Evolutionary conservation across 2,329 filamentous ascomycete genomes (phyloP).

Genomic region (Xylariaceae sp.): DNA sequence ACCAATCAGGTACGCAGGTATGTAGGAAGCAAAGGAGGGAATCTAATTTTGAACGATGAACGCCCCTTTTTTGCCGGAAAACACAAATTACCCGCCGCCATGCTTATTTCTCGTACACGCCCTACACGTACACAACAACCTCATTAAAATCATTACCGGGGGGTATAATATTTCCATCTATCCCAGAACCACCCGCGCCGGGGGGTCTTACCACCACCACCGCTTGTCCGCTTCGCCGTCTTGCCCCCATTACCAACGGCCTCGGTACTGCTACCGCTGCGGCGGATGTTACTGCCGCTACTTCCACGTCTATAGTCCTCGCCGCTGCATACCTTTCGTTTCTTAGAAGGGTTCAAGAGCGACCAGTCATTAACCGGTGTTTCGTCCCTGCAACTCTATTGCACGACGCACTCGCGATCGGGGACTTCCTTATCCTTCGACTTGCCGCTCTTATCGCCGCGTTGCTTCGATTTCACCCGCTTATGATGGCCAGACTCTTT

Average conservation of each 20-base stretch:
- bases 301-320: no score
- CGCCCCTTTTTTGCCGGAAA: no score
- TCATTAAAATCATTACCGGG: not conserved
- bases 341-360: no score
- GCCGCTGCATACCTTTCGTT: no score
- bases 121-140: not conserved
- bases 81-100: not conserved
- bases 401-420: constrained; percentile 27
- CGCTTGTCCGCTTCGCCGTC: not conserved
- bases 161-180: not conserved
- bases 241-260: not conserved
- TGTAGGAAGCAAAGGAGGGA: no score
- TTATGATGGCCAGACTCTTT: constrained; percentile 18
- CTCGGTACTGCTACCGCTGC: not conserved
- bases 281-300: no score
- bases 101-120: not conserved
- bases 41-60: no score
- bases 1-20: no score
- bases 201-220: not conserved
- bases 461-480: constrained; percentile 24
- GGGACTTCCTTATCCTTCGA: constrained; percentile 22
- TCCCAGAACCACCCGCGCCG: not conserved
- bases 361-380: no score
- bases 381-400: constrained; percentile 15
- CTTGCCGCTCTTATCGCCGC: constrained; percentile 20